phyloP scores from a whole-genome alignment of 495 filamentous ascomycete species.

The Chaetomium tenue region DNA sequence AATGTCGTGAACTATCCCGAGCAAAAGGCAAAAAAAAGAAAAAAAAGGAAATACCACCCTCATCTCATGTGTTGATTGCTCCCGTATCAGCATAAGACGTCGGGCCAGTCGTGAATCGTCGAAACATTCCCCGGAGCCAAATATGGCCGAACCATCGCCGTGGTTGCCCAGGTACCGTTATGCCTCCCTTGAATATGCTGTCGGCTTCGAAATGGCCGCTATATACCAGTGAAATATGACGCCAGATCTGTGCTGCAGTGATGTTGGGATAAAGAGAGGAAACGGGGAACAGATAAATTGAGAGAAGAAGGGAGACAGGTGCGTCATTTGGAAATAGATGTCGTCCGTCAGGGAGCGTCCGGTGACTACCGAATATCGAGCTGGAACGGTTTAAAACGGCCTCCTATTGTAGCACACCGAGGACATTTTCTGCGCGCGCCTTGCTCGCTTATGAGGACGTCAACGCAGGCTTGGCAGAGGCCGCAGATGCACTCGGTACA shows the following conservation, averaged over 20 bases:
- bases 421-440: conserved; percentile 62
- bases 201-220: neutral
- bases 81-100: neutral
- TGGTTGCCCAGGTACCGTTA: neutral
- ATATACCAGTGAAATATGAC: conserved; percentile 9
- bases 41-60: no score
- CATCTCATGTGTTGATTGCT: neutral
- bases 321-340: neutral
- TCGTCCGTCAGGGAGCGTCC: neutral
- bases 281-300: neutral
- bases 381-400: conserved; percentile 66
- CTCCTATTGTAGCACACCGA: conserved; percentile 63
- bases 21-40: no score
- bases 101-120: neutral
- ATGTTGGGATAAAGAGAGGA: conserved; percentile 1
- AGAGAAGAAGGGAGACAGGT: neutral
- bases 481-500: conserved; percentile 95
- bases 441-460: conserved; percentile 67
- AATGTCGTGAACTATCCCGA: conserved; percentile 1
- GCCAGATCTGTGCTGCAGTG: conserved; percentile 5
- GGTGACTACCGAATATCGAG: conserved; percentile 56
- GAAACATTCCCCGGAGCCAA: neutral
- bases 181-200: conserved; percentile 1
- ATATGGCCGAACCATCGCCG: neutral
- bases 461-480: conserved; percentile 80